Evolutionary conservation across 345 rosid genomes (phyloP).

Genomic region (Hibiscus mutabilis): DNA sequence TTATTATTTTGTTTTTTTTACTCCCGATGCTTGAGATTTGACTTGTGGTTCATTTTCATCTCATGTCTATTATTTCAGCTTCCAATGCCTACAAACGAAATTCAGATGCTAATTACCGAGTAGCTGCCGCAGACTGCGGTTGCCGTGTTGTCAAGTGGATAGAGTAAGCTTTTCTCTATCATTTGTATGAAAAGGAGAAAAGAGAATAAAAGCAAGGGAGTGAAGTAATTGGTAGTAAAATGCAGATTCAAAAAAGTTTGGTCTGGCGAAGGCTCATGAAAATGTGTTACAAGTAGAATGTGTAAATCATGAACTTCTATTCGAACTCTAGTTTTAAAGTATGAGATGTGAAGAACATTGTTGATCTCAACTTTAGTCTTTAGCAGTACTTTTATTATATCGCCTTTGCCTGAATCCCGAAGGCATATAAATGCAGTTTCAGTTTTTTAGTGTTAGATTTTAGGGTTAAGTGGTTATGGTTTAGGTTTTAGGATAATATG

Average conservation of each 20-base stretch:
- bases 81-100: slow-evolving; percentile 27
- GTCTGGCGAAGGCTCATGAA: neutral
- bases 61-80: slow-evolving; percentile 28
- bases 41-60: neutral
- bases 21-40: neutral
- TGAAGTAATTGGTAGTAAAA: neutral
- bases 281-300: neutral
- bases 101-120: slow-evolving; percentile 39
- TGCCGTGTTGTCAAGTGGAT: neutral
- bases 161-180: neutral
- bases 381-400: neutral
- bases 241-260: slow-evolving; percentile 9
- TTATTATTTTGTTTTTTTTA: neutral
- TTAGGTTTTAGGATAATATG: too few species aligned
- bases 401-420: neutral
- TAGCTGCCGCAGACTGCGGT: slow-evolving; percentile 16
- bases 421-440: neutral
- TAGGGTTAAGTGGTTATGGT: too few species aligned
- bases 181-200: neutral
- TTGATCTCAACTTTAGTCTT: neutral
- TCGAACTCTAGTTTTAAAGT: neutral
- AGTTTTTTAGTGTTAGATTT: too few species aligned
- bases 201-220: neutral
- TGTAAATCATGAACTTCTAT: neutral
- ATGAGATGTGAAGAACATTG: neutral